Evolutionary conservation across 345 rosid genomes (phyloP).

Genomic region (Streptanthus diversifolius): DNA sequence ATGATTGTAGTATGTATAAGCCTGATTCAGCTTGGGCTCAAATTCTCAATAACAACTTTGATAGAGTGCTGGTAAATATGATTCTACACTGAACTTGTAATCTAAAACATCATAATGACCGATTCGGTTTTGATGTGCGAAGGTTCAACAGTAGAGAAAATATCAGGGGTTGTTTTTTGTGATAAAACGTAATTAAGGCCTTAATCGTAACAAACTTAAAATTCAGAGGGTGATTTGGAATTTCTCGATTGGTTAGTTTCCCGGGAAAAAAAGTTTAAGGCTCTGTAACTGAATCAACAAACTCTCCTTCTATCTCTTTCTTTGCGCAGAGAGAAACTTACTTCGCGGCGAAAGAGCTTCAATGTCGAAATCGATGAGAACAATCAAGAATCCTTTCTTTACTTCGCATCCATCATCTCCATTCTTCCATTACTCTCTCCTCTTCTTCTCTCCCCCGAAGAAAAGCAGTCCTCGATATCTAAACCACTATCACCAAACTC

Average conservation of each 20-base stretch:
- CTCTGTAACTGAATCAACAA: conserved; percentile 24
- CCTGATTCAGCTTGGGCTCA: background rate
- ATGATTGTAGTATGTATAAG: background rate
- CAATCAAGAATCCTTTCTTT: conserved; percentile 41
- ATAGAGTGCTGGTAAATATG: background rate
- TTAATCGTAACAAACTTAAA: background rate
- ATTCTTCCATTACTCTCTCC: conserved; percentile 40
- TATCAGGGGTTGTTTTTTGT: background rate
- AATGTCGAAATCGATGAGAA: conserved; percentile 57
- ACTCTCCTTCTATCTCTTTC: conserved; percentile 3
- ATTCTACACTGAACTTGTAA: background rate
- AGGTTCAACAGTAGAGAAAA: background rate
- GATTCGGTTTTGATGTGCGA: background rate
- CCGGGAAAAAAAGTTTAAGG: conserved; percentile 21
- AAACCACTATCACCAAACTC: conserved; percentile 31
- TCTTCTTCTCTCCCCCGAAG: conserved; percentile 46
- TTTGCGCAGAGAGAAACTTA: background rate
- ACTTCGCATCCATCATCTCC: conserved; percentile 41
- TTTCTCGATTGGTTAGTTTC: background rate
- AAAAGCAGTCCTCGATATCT: conserved; percentile 44
- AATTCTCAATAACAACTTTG: background rate
- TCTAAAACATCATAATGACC: background rate
- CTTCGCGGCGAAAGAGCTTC: conserved; percentile 14
- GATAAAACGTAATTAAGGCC: background rate
- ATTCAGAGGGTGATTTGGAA: background rate